Base-by-base conservation (phyloP, 192 early-diverging fungal species). In the Paraglomus brasilianum region DNA sequence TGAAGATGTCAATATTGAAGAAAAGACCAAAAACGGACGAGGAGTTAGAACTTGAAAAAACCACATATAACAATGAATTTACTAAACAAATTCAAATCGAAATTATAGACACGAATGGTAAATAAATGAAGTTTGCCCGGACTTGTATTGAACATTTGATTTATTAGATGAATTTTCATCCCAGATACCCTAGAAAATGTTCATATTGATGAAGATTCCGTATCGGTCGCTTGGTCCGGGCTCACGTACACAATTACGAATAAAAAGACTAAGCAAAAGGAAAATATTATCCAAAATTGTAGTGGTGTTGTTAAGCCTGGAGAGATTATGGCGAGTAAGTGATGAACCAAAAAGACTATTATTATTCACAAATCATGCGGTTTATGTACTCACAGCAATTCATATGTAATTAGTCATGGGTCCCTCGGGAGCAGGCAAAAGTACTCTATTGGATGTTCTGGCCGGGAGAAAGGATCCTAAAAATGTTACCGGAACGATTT, bases 391-490 rank as follows among this genome's bases (percentile, higher is more conserved):
- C 11, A 13, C 17, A 42, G 4, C 6, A 42, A 44, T 19, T 65
- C 15, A 49, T 52, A 6, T 66, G 13, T 15, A 41, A 49, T 49
- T 41, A 1, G 87, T 98, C 17, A 96, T 97, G 86, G 96, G 95
- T 0, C 92, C 93, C 3, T 90, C 88, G 36, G 95, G 95, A 13
- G 92, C 94, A 8, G 96, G 95, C 43, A 97, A 95, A 79, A 89
- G 93, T 8, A 94, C 90, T 3, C 73, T 95, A n/a, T 80, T 97
- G 24, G 91, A 93, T 74, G 83, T 92, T 2, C 76, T 93, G 30
- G 89, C 89, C 8, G 88, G 87, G 3, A 89, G 89, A 50, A 78
- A 83, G 42, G 78, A 83, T 44, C 82, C 79, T 22, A 86, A 86
- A 50, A 68, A 70, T 22, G 77, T 87, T 38, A 77, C 81, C 0